Percentiles rank a stretch among this genome's conserved stretches.
phyloP scores from a whole-genome alignment of 2,329 filamentous ascomycete genomes.

The Gaeumannomyces sp. region DNA sequence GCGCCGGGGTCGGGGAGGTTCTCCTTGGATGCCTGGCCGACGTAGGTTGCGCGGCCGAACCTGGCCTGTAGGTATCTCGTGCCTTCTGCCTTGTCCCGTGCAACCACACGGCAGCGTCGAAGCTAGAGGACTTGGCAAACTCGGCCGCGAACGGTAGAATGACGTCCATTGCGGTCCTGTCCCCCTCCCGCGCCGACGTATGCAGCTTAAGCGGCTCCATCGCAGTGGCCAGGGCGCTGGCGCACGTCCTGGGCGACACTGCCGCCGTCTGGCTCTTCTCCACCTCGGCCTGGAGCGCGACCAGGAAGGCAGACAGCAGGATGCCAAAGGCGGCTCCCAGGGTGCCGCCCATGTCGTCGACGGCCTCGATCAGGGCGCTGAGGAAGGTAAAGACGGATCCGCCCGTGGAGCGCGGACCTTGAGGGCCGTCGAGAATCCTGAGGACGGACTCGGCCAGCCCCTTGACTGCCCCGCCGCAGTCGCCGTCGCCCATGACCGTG shows the following conservation, averaged over 20 bases:
- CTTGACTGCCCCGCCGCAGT: constrained; percentile 58
- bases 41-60: constrained; percentile 63
- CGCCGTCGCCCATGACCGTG: constrained; percentile 58
- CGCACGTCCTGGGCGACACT: too few species aligned
- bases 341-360: constrained; percentile 48
- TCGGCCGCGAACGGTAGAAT: constrained; percentile 45
- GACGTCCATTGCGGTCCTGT: constrained; percentile 52
- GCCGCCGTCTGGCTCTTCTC: too few species aligned
- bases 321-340: constrained; percentile 48
- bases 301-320: constrained; percentile 33
- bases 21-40: constrained; percentile 44
- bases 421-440: constrained; percentile 33
- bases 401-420: constrained; percentile 27
- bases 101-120: constrained; percentile 53
- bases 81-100: constrained; percentile 51
- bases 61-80: constrained; percentile 61
- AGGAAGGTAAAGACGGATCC: constrained; percentile 44
- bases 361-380: constrained; percentile 28
- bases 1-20: constrained; percentile 64
- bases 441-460: constrained; percentile 43
- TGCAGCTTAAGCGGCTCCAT: constrained; percentile 42
- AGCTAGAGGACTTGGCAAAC: constrained; percentile 34
- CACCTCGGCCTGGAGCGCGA: constrained; percentile 38
- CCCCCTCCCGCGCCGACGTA: constrained; percentile 48
- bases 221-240: constrained; percentile 33